Evolutionary conservation across 192 early-diverging fungal genomes (phyloP).

Genomic region (Coemansia sp.): DNA sequence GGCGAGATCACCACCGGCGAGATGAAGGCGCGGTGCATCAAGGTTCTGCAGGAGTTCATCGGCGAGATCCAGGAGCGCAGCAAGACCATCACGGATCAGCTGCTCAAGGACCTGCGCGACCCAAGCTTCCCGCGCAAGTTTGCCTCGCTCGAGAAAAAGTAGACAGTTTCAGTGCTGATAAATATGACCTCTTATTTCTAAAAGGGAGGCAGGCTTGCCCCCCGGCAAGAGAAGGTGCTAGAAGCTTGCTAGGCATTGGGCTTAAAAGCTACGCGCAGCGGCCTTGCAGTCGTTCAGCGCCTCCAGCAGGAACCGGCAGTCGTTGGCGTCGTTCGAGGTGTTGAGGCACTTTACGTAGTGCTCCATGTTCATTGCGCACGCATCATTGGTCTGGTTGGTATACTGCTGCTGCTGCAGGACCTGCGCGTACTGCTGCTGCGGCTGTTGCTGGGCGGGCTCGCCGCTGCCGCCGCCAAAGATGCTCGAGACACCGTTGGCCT

Average conservation of each 20-base stretch:
- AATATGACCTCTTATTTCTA: neutral
- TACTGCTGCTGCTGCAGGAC: slow-evolving; percentile 6
- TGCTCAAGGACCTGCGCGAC: slow-evolving; percentile 63
- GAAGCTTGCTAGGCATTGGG: neutral
- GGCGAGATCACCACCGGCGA: slow-evolving; percentile 86
- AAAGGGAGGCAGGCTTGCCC: neutral
- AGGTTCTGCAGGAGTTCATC: slow-evolving; percentile 74
- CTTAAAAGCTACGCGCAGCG: neutral
- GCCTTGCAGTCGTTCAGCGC: slow-evolving; percentile 85
- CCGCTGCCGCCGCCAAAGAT: slow-evolving; percentile 51
- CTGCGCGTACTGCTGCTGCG: slow-evolving; percentile 45
- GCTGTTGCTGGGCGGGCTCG: slow-evolving; percentile 28
- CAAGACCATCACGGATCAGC: slow-evolving; percentile 58
- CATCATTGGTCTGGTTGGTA: slow-evolving; percentile 16
- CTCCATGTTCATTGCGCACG: slow-evolving; percentile 73
- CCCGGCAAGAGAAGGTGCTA: neutral
- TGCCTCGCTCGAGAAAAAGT: slow-evolving; percentile 29
- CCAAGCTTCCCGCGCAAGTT: slow-evolving; percentile 48
- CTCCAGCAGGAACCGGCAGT: slow-evolving; percentile 90
- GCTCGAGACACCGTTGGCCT: slow-evolving; percentile 38
- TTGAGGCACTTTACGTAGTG: slow-evolving; percentile 86
- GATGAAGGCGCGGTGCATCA: slow-evolving; percentile 86
- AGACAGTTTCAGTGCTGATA: too few relatives aligned
- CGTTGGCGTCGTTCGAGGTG: slow-evolving; percentile 71
- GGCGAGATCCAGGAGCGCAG: slow-evolving; percentile 71